These are phyloP conservation scores for Hapsidospora chrysogenum DNA, from an alignment of 495 filamentous ascomycete species.

Conservation along the genomic window DNA sequence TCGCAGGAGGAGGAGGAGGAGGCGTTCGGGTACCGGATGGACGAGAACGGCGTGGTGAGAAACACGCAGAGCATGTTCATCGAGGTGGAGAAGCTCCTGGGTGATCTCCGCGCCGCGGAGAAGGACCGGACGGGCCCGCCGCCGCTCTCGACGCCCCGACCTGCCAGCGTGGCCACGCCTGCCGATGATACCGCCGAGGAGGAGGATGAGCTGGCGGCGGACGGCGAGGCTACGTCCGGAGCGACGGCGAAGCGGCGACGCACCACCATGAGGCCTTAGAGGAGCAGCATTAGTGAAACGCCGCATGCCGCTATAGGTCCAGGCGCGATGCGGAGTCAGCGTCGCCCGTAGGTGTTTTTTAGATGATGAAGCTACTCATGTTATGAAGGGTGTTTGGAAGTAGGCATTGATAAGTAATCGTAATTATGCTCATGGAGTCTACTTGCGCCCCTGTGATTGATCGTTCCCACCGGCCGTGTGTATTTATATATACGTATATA, in stretches of 20 bases:
- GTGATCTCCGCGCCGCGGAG: constrained; percentile 26
- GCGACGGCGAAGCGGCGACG: constrained; percentile 2
- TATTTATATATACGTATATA: too few species aligned
- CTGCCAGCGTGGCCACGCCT: constrained; percentile 2
- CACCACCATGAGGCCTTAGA: too few species aligned
- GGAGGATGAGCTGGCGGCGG: constrained; percentile 4
- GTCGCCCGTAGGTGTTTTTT: too few species aligned
- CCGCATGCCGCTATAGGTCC: too few species aligned
- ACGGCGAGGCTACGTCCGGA: neutral
- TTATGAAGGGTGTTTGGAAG: too few species aligned
- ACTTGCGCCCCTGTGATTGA: too few species aligned
- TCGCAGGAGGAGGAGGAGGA: constrained; percentile 16
- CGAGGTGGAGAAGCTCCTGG: constrained; percentile 48
- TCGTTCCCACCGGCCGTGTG: too few species aligned
- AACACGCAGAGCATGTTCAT: constrained; percentile 71
- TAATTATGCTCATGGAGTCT: too few species aligned
- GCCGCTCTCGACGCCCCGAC: neutral
- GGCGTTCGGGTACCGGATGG: constrained; percentile 34
- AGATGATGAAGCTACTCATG: too few species aligned
- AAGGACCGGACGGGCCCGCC: constrained; percentile 6
- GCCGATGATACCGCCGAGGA: constrained; percentile 3
- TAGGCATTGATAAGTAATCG: too few species aligned
- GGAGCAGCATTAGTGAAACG: too few species aligned
- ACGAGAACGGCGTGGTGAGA: constrained; percentile 67
- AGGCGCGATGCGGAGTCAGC: too few species aligned